Evolutionary conservation across 495 filamentous ascomycete species (phyloP), one percentile per base, ranked within the genome.

Genomic region (Penicillium lagena): DNA sequence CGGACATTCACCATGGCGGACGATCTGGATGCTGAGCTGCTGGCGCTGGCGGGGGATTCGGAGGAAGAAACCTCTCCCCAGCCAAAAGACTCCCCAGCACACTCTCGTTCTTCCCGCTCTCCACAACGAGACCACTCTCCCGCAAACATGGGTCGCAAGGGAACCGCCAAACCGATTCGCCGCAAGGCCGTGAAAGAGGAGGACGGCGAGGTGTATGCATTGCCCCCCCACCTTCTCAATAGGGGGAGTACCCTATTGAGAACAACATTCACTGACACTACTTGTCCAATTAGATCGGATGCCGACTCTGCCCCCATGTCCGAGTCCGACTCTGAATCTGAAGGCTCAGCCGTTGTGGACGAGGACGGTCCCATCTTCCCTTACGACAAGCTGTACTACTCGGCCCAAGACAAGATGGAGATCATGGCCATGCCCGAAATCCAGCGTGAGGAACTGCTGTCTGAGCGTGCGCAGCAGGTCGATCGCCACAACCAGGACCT

Each of bases 391-490:
- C 82, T 90, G 28, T 97, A 89, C 68, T 77, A 79, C 47, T 86
- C 83, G 40, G 74, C 79, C 12, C 75, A 81, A 30, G 93, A 99
- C 58, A 94, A 87, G 61, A 75, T 75, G 13, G 75, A 84, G 27
- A 91, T 99, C 42, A 82, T 90, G 75, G 80, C 78, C 28, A 83
- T 96, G 79, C 82, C 90, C 2, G 89, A 96, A 59, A 81, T 96
- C 22, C 80, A 90, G 55, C 86, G 93, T 37, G 93, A 99, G 63
- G 78, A 87, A 57, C 77, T 95, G 39, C 78, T 99, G 7, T 90
- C 90, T 15, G 87, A 91, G 47, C 88, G 94, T 49, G 83, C 83
- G n/a, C 78, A 86, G 43, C 78, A 89, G 59, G 78, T 85, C 35
- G 85, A 91, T 48, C 83, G 83, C 29, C 78, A 86, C 49, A 76